phyloP scores from a whole-genome alignment of 2,329 filamentous ascomycete genomes.

The Apiospora sp. region DNA sequence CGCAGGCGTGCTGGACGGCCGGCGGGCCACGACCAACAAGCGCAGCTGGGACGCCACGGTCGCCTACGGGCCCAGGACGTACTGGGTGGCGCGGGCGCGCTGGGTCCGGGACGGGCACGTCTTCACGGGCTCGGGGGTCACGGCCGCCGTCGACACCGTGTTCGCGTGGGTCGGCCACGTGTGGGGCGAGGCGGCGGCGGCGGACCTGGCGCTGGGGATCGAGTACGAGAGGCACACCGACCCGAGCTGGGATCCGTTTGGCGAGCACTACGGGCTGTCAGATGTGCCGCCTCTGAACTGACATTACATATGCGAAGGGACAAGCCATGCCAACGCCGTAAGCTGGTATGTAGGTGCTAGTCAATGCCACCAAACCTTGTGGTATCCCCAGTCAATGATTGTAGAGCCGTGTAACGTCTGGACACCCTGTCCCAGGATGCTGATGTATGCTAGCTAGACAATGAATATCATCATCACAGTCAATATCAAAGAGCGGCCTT shows the following conservation, averaged over 20 bases:
- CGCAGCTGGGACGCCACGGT: constrained; percentile 26
- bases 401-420: neutral
- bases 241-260: constrained; percentile 62
- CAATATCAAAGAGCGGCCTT: too few species aligned
- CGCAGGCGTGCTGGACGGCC: constrained; percentile 67
- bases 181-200: constrained; percentile 61
- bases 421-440: neutral
- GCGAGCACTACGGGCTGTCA: neutral
- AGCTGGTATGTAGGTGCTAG: neutral
- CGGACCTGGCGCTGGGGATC: constrained; percentile 55
- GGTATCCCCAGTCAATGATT: neutral
- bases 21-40: constrained; percentile 73
- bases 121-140: constrained; percentile 68
- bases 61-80: constrained; percentile 55
- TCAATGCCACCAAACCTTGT: neutral
- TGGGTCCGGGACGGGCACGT: constrained; percentile 72
- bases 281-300: neutral
- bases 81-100: constrained; percentile 68
- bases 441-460: neutral
- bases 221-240: constrained; percentile 67
- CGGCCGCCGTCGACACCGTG: constrained; percentile 65
- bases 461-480: neutral
- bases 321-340: neutral
- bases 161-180: constrained; percentile 64
- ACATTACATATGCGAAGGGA: neutral